Evolutionary conservation across 2,329 filamentous ascomycete genomes (phyloP).

Genomic region (Xylariaceae sp.): DNA sequence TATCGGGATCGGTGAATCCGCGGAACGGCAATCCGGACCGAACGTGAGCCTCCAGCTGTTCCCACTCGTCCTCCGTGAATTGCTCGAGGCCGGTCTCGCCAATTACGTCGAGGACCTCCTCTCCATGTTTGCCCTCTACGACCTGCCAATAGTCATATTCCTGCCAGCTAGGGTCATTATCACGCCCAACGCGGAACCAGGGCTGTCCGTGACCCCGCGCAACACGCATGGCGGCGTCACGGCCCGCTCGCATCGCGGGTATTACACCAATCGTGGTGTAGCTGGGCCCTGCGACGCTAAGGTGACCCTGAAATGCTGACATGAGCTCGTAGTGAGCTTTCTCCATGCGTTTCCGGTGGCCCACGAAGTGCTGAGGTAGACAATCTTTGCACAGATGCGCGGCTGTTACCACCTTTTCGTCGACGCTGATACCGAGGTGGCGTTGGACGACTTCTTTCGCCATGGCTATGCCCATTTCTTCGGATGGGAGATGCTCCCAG

Average conservation of each 20-base stretch:
- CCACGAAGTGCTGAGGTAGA: constrained; percentile 85
- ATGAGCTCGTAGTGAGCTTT: constrained; percentile 50
- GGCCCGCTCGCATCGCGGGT: constrained; percentile 46
- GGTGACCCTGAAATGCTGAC: constrained; percentile 51
- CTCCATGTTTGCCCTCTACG: not conserved
- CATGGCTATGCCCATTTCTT: constrained; percentile 62
- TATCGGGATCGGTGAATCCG: not conserved
- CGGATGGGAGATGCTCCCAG: constrained; percentile 51
- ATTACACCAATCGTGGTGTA: constrained; percentile 49
- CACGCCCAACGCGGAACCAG: constrained; percentile 14
- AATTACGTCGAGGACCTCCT: constrained; percentile 5
- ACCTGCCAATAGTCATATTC: constrained; percentile 5
- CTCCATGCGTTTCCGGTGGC: constrained; percentile 61
- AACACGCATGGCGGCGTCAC: constrained; percentile 39
- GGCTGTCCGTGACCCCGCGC: constrained; percentile 24
- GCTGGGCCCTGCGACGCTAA: constrained; percentile 58
- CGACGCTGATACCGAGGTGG: constrained; percentile 63
- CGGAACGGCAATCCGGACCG: constrained; percentile 8
- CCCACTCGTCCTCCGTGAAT: constrained; percentile 17
- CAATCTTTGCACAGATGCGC: constrained; percentile 60
- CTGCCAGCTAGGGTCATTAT: too few relatives aligned
- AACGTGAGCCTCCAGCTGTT: not conserved
- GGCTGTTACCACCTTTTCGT: constrained; percentile 54
- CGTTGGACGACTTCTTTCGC: constrained; percentile 64
- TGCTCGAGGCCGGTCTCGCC: constrained; percentile 26